Evolutionary conservation across 2,329 filamentous ascomycete species (phyloP), one percentile per base, ranked within the genome.

Genomic region (Pyrenophora graminea): DNA sequence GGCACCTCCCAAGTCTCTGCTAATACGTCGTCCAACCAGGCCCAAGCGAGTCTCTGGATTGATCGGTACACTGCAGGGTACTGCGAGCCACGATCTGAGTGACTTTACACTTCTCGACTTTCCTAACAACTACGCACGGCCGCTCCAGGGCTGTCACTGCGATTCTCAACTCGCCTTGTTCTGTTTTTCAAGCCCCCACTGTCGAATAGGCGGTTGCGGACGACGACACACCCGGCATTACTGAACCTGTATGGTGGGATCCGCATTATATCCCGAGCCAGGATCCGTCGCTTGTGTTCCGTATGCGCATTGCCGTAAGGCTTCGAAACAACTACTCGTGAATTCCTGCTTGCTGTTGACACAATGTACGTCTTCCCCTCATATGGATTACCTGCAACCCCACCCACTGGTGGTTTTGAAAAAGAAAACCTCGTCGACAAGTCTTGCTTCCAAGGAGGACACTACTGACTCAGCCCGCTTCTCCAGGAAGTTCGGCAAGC

Each of bases 401-500:
- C 67, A 54, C 56, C 65, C 62, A 40, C 48, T 67, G 43, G 60
- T 63, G 40, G 59, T 64, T 25, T 56, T 71, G 53, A 66, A 58
- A 49, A 73, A 71, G 63, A 64, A 63, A 41, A 59, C 63, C 46
- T 72, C 68, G n/a, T 65, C 65, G 17, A 71, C 64, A 38, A 71
- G 67, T 58, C 60, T 73, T 38, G 64, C 67, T 17, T 68, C 68
- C 50, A 71, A 72, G 58, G 68, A 71, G 46, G 68, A 72, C 44
- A 65, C 64, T 30, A 72, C 71, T 72, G 69, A 73, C 68, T 65
- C 64, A 46, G 59, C 66, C 34, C 69, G 67, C 51, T 73, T 72
- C 52, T 67, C 63, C 57, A 99, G 93, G 94, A 99, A 99, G 85
- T 99, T 99, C 80, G 94, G 94, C 76, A 99, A 99, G 82, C 91